These are phyloP conservation scores for Claviceps sp. DNA, from an alignment of 2,329 filamentous ascomycete species.

Conservation along the genomic window DNA sequence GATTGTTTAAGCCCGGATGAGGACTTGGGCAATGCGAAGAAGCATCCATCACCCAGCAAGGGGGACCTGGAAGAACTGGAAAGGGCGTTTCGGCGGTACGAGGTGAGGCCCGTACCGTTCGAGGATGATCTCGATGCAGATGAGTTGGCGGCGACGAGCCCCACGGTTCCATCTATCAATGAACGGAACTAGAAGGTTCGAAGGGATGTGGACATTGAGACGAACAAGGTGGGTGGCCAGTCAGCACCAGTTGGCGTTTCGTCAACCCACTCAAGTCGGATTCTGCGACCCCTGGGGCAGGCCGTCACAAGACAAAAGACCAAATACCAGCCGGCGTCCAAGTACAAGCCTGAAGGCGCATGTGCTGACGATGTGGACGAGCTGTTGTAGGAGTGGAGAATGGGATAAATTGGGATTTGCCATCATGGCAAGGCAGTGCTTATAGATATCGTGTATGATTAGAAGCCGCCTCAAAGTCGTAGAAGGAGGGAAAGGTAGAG, in stretches of 20 bases:
- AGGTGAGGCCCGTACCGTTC: slow-evolving; percentile 9
- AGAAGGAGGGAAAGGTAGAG: too few species aligned
- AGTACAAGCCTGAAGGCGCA: not conserved
- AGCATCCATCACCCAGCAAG: slow-evolving; percentile 33
- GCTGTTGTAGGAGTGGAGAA: not conserved
- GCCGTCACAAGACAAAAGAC: not conserved
- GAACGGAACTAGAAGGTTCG: slow-evolving; percentile 16
- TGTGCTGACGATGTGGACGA: slow-evolving; percentile 4
- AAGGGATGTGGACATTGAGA: not conserved
- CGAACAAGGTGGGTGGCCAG: not conserved
- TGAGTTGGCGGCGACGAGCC: slow-evolving; percentile 14
- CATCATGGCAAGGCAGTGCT: too few species aligned
- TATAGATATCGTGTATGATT: too few species aligned
- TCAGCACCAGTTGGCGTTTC: not conserved
- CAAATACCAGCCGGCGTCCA: not conserved
- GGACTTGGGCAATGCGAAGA: slow-evolving; percentile 20
- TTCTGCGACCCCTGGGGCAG: not conserved
- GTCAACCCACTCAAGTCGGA: not conserved
- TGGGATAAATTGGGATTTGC: too few species aligned
- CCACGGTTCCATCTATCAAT: slow-evolving; percentile 9
- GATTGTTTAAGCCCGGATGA: not conserved
- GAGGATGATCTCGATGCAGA: slow-evolving; percentile 15
- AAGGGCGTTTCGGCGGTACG: slow-evolving; percentile 20
- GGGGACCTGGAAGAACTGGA: slow-evolving; percentile 25
- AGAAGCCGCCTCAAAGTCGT: too few species aligned